Percentiles rank a stretch among this genome's conserved stretches.
These are phyloP conservation scores for Lentinula sp. DNA, from an alignment of 768 basidiomycete species.

Conservation along the genomic window DNA sequence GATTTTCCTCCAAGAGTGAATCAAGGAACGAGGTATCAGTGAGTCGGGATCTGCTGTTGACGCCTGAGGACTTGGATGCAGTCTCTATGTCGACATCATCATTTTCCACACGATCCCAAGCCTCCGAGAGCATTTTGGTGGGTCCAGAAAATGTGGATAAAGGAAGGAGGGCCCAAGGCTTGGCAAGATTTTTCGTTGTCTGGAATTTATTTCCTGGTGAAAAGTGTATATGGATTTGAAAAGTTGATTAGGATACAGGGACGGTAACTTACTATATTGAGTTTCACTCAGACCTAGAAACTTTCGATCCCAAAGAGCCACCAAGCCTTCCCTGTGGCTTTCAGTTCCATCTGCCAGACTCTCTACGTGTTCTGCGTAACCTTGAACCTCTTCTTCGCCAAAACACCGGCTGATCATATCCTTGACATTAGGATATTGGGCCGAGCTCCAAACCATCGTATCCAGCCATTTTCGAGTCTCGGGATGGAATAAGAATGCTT, in stretches of 20 bases:
- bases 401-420: constrained; percentile 49
- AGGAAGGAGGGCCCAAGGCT: constrained; percentile 49
- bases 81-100: background rate
- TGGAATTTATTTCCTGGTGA: constrained; percentile 33
- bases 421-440: constrained; percentile 50
- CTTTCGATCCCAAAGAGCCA: constrained; percentile 77
- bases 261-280: constrained; percentile 58
- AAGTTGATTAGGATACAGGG: background rate
- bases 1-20: background rate
- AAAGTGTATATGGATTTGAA: background rate
- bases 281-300: constrained; percentile 57
- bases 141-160: constrained; percentile 8
- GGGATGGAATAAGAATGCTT: constrained; percentile 39
- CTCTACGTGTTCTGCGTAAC: background rate
- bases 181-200: constrained; percentile 74
- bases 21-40: background rate
- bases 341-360: constrained; percentile 18
- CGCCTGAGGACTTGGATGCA: background rate
- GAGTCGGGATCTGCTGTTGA: background rate
- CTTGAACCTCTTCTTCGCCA: constrained; percentile 18
- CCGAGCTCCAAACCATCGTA: constrained; percentile 62
- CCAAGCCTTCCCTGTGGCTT: constrained; percentile 22
- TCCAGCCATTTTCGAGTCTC: constrained; percentile 44
- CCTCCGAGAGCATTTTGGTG: background rate
- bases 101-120: background rate